A percentile compares a stretch with the other conserved stretches of the same genome.
Conservation (phyloP, 805 yeast species). For the Hagleromyces aurorensis region DNA sequence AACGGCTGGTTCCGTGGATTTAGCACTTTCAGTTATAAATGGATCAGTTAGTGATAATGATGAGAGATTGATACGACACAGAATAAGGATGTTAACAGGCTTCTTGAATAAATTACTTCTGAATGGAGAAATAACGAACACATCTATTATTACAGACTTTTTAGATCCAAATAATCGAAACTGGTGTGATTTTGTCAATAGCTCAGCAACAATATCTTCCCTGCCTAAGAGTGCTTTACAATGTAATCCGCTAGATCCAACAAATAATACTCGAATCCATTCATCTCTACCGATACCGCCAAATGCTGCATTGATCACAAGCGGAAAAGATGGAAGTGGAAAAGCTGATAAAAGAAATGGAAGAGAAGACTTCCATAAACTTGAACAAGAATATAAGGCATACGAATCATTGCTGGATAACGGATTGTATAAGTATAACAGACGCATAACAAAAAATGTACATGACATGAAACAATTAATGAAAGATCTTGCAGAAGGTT, state of each 20-base stretch:
- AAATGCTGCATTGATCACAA: constrained; percentile 18
- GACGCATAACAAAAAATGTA: constrained; percentile 22
- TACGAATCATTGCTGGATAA: constrained; percentile 22
- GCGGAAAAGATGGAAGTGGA: constrained; percentile 12
- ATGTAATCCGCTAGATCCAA: constrained; percentile 31
- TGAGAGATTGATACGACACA: constrained; percentile 31
- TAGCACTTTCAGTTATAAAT: constrained; percentile 26
- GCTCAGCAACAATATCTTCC: constrained; percentile 29
- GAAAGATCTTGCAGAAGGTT: constrained; percentile 23
- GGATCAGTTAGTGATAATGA: constrained; percentile 25
- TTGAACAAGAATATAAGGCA: constrained; percentile 25
- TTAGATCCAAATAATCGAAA: constrained; percentile 28
- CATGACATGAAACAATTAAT: constrained; percentile 19
- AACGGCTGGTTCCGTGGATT: constrained; percentile 25
- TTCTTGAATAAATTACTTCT: constrained; percentile 26
- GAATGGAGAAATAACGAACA: constrained; percentile 24
- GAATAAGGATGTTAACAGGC: constrained; percentile 29
- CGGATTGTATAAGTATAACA: constrained; percentile 26
- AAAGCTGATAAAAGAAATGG: constrained; percentile 4
- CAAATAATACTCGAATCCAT: constrained; percentile 30
- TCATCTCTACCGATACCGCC: constrained; percentile 28
- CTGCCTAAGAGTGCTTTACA: constrained; percentile 28
- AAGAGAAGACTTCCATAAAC: constrained; percentile 19
- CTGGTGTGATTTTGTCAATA: constrained; percentile 30
- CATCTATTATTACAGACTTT: constrained; percentile 28